Evolutionary conservation across 192 early-diverging fungal species (phyloP), one percentile per base, ranked within the genome.

Genomic region (Gigaspora rosea): DNA sequence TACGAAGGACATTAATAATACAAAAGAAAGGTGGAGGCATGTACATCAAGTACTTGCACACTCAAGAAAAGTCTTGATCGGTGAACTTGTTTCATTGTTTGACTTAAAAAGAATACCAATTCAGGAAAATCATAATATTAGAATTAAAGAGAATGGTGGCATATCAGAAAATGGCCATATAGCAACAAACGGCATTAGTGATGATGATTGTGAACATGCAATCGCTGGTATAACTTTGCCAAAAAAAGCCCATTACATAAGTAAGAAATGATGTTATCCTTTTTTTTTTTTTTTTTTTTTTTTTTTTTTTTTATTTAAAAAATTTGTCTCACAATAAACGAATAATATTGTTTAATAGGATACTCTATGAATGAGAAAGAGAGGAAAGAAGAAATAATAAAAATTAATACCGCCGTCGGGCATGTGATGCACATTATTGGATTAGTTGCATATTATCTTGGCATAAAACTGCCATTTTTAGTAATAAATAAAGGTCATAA

Each of bases 371-470:
- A 41, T 41, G 52, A 56, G 0, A n/a, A 15, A 56, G 18, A 56
- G 18, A 56, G 12, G 18, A 56, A 56, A 56, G 18, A 18, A 57
- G 85, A 86, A 66, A 74, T 88, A 15, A 41, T 41, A 41, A 41
- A 7, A 41, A 41, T 41, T 41, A 89, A 89, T 71, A 82, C 88
- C 22, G 83, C 85, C 6, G 78, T 88, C 35, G 85, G 83, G n/a
- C 80, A 86, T 75, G 83, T 86, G 15, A 83, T 86, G 47, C 88
- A 89, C 27, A 78, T 86, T 75, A 69, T 85, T 22, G 76, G 73
- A 12, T 72, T 89, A 10, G 78, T 88, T 20, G 81, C 82, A 8
- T 80, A 77, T 57, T 89, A 89, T 72, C 75, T 89, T 18, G 88
- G 86, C 16, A 80, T 89, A 51, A 86, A 88, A 69, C 69, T 89